Evolutionary conservation across 768 basidiomycete genomes (phyloP), one percentile per base, ranked within the genome.

Genomic region (Tulasnella sp.): DNA sequence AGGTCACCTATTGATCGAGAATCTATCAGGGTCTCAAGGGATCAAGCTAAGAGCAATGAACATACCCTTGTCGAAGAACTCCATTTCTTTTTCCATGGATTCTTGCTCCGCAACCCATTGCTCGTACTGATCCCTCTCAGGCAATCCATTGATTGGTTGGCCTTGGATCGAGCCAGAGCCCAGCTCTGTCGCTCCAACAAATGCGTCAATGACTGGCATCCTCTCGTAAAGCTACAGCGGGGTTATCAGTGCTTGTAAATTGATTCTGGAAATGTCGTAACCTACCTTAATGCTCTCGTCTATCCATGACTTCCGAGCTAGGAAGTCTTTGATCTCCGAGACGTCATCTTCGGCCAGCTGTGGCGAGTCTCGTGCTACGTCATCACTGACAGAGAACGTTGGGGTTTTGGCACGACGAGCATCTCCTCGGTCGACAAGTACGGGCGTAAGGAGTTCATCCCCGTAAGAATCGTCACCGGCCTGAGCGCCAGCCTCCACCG

Each of bases 81-180:
- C 87, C 0, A 86, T 89, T 70, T 93, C 88, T 71, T 86, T 85
- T 73, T 92, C 90, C 43, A 92, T 89, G 64, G 72, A 75, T 65
- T 93, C 88, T 61, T 91, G 88, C 66, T 93, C 88, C 13, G 70
- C 69, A 38, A 89, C 73, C 89, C 89, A 92, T 56, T 78, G 73
- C 65, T 79, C 76, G 49, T 91, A 78, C 68, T 89, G 75, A 42
- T 74, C 73, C 42, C 81, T 80, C 15, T 82, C 80, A 32, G 88
- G 83, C 29, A 89, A 72, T 11, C 81, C 85, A 32, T 82, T 80
- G 7, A 84, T 77, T 26, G 77, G 72, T 64, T 79, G 78, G 23
- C 83, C 85, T 13, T n/a, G 48, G 24, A 27, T n/a, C 1, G 60
- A n/a, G 47, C 72, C 64, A 27, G n/a, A 21, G 51, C 78, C 75